Base-by-base conservation (phyloP, 805 yeast genomes). In the Cephaloascus albidus region DNA sequence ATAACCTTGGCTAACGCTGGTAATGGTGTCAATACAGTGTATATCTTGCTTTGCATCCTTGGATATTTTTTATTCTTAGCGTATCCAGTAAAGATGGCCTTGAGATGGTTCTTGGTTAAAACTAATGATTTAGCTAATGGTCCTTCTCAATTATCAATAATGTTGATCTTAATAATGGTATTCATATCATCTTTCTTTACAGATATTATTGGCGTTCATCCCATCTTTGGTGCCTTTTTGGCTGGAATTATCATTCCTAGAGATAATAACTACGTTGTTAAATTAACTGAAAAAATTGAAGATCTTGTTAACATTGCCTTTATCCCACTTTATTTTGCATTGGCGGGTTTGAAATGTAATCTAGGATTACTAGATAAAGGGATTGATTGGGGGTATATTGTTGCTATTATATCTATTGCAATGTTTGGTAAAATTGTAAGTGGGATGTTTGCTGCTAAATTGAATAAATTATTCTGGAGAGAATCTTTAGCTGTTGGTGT, bases 201-300 rank as follows among this genome's bases (percentile, higher is more conserved):
- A 2, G 89, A 83, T 54, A 81, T 85, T 41, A 81, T 85, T 45
- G 95, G 94, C 4, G 90, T 83, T 10, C 94, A 85, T 57, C 84
- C 93, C 0, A 85, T 85, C 48, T 85, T 85, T 58, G 95, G 94
- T 33, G 93, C 90, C 0, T 85, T 85, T 51, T 69, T 85, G 58
- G 76, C 78, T 10, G 95, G 95, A 3, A 63, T 81, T 26, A 74
- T 85, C 38, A 73, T 84, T 4, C 94, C 94, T 6, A 67, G 90
- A 49, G 88, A 84, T 37, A 76, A 80, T 48, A 82, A 82, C 15
- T 82, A 79, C 53, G 87, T 80, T 15, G 71, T 82, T 32, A 72
- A 71, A 33, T 62, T 85, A 36, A 81, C 86, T 2, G 85, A 79
- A 47, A 78, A 83, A 50, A 73, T 57, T 57, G 95, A 85, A 57